Base-by-base conservation (phyloP, 305 asterid species). In the Fraxinus ornus region DNA sequence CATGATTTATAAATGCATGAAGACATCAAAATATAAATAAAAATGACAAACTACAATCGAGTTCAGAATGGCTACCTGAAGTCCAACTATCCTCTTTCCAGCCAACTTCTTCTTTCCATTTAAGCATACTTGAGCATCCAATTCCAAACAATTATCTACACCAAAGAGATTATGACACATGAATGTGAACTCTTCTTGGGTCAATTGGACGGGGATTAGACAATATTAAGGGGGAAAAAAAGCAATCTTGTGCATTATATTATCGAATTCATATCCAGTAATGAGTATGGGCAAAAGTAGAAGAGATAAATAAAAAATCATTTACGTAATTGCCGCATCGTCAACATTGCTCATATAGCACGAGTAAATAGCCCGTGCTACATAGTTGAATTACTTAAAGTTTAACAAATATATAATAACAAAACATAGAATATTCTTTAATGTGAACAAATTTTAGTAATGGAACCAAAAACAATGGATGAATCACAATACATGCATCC, bases 61-160 rank as follows among this genome's bases (percentile, higher is more conserved):
- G 33, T 30, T 57, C 78, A 24, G 17, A 77, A 15, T 3, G 30
- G 30, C 2, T 26, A 93, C 98, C 98, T 92, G 94, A 85, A 94
- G 91, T 84, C 97, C 98, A 66, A 90, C 90, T 70, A 94, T 90
- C 88, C 90, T 90, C 87, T 92, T 94, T 84, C 90, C 91, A 68
- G 91, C 81, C 80, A 79, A 82, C 87, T 90, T 94, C 87, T 90
- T 90, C 88, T 91, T 94, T 81, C 95, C 97, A 49, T 86, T 91
- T 28, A 91, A 80, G 86, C 89, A 83, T 78, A 93, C 78, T 77
- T 91, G 91, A 83, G 86, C 85, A 36, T 95, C 95, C 89, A 94
- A 80, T 79, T 90, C 86, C 88, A 93, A 84, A 13, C 89, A 87
- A 80, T 93, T 88, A 84, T 87, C 98, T 94, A 80, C 70, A 77